Base-by-base conservation (phyloP, 1,139 yeast species). In the Pneumocystis jirovecii region DNA sequence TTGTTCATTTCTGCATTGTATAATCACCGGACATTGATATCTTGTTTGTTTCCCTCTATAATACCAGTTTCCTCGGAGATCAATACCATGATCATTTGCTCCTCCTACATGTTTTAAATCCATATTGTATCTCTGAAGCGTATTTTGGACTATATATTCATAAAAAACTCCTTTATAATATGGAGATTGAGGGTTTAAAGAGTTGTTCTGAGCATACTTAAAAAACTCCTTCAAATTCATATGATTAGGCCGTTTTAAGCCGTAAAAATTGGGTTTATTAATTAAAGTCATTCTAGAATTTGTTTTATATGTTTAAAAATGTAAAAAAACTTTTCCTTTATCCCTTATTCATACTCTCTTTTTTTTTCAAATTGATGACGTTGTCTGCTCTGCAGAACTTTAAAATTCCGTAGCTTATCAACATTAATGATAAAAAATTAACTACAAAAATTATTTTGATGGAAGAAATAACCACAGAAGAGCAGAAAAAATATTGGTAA, bases 1-100 rank as follows among this genome's bases (percentile, higher is more conserved):
- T n/a, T 50, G 61, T 34, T 63, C 64, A 10, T 67, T 64, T 61
- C 70, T 70, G 65, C 72, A 70, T 60, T 69, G 71, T 12, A 70
- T 68, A n/a, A 70, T 44, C 3, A 69, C 66, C 5, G 44, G 37
- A 34, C 21, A 25, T 15, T 19, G 37, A 17, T 57, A 60, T 15
- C 21, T 21, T 21, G 59, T 19, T 21, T 35, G 19, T 39, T 15
- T 29, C 8, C 10, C 34, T 35, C 61, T 56, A 10, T 59, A 35
- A 19, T 63, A 35, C 67, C 70, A 67, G n/a, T 60, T 61, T 3
- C 72, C 72, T 8, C 69, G 67, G 15, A 70, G 67, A 61, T 70
- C 72, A 17, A 70, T 65, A 6, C 72, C 72, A 2, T 64, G 61
- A 62, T 70, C 72, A 40, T 64, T 66, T 17, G 68, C 57, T 12